A percentile compares a stretch with the other conserved stretches of the same genome.
phyloP scores from a whole-genome alignment of 108 stramenopile species.

The Cylindrotheca closterium region DNA sequence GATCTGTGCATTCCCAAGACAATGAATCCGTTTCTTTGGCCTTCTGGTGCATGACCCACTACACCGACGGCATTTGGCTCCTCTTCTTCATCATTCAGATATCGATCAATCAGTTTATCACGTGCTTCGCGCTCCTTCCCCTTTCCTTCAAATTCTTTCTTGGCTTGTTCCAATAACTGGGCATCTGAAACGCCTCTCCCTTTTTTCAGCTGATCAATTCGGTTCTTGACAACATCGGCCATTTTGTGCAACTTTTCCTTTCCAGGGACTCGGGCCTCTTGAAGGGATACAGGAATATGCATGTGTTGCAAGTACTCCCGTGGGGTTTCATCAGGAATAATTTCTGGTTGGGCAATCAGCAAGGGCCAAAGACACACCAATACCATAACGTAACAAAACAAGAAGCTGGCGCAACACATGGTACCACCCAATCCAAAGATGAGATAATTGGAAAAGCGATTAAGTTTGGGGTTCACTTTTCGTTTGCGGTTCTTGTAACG shows the following conservation, averaged over 20 bases:
- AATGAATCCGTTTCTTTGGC: conserved; percentile 48
- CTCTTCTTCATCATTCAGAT: not conserved
- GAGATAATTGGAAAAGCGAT: conserved; percentile 47
- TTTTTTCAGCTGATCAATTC: conserved; percentile 29
- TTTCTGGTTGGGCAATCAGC: conserved; percentile 14
- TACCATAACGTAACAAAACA: conserved; percentile 37
- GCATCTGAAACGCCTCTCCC: conserved; percentile 39
- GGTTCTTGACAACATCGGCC: conserved; percentile 24
- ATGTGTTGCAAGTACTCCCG: conserved; percentile 26
- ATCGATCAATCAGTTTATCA: too few relatives aligned
- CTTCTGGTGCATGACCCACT: not conserved
- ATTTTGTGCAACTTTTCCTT: conserved; percentile 31
- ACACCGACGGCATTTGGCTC: conserved; percentile 3
- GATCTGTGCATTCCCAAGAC: conserved; percentile 90
- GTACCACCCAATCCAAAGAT: conserved; percentile 42
- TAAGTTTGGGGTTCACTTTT: conserved; percentile 15
- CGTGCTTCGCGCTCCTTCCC: not conserved
- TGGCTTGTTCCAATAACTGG: conserved; percentile 37
- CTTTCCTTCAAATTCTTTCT: conserved; percentile 33
- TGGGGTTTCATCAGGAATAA: conserved; percentile 9
- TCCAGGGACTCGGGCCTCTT: conserved; percentile 13
- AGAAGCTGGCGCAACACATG: conserved; percentile 38
- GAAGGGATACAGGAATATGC: conserved; percentile 22
- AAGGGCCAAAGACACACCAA: conserved; percentile 41
- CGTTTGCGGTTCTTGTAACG: conserved; percentile 1